Evolutionary conservation across 1,284 basidiomycete genomes (phyloP).

Genomic region (Mrakiaceae sp.): DNA sequence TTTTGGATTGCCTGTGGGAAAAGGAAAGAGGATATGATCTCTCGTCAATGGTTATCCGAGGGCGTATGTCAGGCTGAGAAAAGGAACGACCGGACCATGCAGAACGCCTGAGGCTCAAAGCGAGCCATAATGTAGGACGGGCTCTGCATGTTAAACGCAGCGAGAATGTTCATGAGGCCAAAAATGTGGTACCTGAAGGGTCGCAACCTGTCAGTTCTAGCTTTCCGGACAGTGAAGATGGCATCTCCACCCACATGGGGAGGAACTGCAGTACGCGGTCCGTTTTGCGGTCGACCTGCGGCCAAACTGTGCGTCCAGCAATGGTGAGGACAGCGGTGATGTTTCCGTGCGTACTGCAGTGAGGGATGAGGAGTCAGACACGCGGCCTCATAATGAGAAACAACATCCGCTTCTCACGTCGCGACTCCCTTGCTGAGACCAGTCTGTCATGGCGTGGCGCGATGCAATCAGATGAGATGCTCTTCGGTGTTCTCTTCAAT

Average conservation of each 20-base stretch:
- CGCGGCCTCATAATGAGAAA: too few relatives aligned
- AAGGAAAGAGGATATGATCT: too few relatives aligned
- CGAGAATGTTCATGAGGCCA: conserved; percentile 46
- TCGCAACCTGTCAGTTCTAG: too few relatives aligned
- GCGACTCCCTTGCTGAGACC: conserved; percentile 1
- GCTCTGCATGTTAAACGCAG: too few relatives aligned
- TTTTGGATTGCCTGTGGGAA: conserved; percentile 38
- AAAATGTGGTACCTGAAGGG: conserved; percentile 43
- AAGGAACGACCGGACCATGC: conserved; percentile 31
- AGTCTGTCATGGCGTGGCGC: conserved; percentile 20
- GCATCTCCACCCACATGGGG: background rate
- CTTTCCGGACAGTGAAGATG: too few relatives aligned
- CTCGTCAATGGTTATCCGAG: too few relatives aligned
- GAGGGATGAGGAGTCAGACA: too few relatives aligned
- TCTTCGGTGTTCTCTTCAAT: conserved; percentile 44
- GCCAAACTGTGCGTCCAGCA: conserved; percentile 44
- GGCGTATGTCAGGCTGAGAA: too few relatives aligned
- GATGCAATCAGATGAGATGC: conserved; percentile 36
- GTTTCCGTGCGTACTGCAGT: conserved; percentile 22
- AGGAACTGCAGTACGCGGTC: background rate
- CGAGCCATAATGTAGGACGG: too few relatives aligned
- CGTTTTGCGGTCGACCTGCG: background rate
- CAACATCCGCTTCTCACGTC: conserved; percentile 12
- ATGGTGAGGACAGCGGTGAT: conserved; percentile 31
- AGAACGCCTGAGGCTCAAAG: conserved; percentile 58